phyloP scores from a whole-genome alignment of 1,284 basidiomycete genomes.

The Rhizoctonia solani region DNA sequence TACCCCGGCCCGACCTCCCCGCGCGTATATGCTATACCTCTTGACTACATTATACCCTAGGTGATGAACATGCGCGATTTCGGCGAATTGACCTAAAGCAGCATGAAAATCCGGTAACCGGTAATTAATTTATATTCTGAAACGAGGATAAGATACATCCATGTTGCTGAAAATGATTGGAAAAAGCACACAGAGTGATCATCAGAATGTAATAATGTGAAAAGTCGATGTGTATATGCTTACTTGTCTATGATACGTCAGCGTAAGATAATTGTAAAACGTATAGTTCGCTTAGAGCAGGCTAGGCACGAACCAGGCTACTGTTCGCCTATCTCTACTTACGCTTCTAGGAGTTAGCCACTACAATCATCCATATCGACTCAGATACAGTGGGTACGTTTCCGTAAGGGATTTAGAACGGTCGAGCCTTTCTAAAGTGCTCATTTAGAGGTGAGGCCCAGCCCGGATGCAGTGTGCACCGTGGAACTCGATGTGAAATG shows the following conservation, averaged over 20 bases:
- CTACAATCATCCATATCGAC: too few species aligned
- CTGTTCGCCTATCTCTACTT: too few species aligned
- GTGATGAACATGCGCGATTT: background rate
- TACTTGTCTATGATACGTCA: background rate
- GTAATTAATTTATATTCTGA: background rate
- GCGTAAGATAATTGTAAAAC: background rate
- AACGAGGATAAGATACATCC: background rate
- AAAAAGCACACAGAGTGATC: background rate
- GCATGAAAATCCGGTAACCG: background rate
- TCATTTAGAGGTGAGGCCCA: too few species aligned
- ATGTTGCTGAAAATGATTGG: background rate
- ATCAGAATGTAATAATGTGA: conserved; percentile 1
- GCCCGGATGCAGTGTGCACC: too few species aligned
- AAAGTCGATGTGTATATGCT: background rate
- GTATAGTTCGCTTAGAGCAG: background rate
- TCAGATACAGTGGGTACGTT: too few species aligned
- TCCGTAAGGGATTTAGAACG: too few species aligned
- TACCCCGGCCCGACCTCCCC: background rate
- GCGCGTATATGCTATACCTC: background rate
- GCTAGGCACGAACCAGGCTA: background rate
- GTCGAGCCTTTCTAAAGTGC: too few species aligned
- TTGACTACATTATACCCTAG: background rate
- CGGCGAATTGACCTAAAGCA: too few species aligned
- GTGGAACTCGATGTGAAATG: too few species aligned
- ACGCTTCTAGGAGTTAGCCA: too few species aligned